Conservation (phyloP, 2,329 filamentous ascomycete species). For the Colletotrichum sp. region DNA sequence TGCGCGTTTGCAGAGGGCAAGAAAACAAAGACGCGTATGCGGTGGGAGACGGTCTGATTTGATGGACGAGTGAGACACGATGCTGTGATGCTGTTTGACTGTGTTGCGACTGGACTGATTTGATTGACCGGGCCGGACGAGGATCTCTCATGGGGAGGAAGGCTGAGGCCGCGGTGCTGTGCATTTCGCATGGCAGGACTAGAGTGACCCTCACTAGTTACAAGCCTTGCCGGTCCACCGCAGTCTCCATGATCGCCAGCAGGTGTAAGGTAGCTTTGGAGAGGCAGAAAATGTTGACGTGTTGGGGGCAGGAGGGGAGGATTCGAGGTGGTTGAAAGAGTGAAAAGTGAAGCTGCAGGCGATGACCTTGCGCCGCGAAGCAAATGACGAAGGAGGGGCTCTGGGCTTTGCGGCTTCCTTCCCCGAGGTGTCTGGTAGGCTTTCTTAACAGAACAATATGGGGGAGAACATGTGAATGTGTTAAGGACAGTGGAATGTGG, state of each 20-base stretch:
- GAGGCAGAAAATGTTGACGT: neutral
- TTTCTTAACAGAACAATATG: neutral
- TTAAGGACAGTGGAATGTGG: neutral
- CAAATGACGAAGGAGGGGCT: neutral
- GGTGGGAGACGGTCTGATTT: neutral
- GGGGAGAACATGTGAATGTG: accelerated
- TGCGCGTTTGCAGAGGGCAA: neutral
- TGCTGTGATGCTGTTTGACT: neutral
- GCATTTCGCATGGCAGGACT: neutral
- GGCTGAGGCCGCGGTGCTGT: neutral
- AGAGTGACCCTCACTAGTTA: accelerated
- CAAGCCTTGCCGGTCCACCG: neutral
- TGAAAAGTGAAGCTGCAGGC: neutral
- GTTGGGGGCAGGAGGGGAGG: neutral
- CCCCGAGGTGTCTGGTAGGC: neutral
- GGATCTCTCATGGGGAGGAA: neutral
- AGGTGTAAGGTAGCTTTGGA: neutral
- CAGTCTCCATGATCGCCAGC: neutral
- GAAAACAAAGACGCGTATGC: neutral
- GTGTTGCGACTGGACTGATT: neutral
- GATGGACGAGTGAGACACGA: neutral
- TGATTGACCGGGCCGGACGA: neutral
- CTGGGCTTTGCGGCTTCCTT: neutral
- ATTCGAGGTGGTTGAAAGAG: neutral
- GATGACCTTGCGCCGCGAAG: neutral